Evolutionary conservation across 2,329 filamentous ascomycete species (phyloP).

Genomic region (Akanthomyces lecanii): DNA sequence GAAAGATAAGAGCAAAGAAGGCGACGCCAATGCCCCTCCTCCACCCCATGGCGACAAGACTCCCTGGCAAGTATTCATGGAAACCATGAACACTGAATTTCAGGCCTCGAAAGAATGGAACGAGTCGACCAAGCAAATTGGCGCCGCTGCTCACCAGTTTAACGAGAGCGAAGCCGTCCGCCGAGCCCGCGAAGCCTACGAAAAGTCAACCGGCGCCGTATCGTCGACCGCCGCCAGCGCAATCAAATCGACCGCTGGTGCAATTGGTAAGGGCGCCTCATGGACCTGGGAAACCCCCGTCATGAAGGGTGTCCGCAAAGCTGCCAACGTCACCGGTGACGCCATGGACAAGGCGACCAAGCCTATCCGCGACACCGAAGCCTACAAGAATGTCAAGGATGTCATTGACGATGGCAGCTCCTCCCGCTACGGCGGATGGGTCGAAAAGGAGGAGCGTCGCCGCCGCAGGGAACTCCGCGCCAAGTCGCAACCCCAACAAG

Average conservation of each 20-base stretch:
- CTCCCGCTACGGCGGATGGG: slow-evolving; percentile 92
- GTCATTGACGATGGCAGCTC: slow-evolving; percentile 97
- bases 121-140: slow-evolving; percentile 92
- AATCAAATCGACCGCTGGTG: slow-evolving; percentile 79
- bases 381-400: slow-evolving; percentile 90
- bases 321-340: slow-evolving; percentile 78
- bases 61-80: slow-evolving; percentile 97
- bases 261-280: slow-evolving; percentile 81
- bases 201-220: slow-evolving; percentile 79
- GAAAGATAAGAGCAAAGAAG: slow-evolving; percentile 52
- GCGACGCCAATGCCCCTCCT: slow-evolving; percentile 69
- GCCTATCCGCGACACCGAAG: slow-evolving; percentile 89
- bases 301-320: slow-evolving; percentile 84
- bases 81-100: slow-evolving; percentile 92
- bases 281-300: slow-evolving; percentile 98
- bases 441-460: slow-evolving; percentile 90
- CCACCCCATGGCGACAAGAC: slow-evolving; percentile 98
- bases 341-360: slow-evolving; percentile 92
- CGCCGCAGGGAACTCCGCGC: slow-evolving; percentile 72
- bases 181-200: slow-evolving; percentile 79
- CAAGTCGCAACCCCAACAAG: slow-evolving; percentile 55
- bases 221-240: slow-evolving; percentile 73
- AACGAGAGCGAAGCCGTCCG: slow-evolving; percentile 89
- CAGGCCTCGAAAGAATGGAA: slow-evolving; percentile 99
- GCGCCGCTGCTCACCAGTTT: slow-evolving; percentile 84